Conservation (phyloP, 139 green algal species). For the Closterium sp. region DNA sequence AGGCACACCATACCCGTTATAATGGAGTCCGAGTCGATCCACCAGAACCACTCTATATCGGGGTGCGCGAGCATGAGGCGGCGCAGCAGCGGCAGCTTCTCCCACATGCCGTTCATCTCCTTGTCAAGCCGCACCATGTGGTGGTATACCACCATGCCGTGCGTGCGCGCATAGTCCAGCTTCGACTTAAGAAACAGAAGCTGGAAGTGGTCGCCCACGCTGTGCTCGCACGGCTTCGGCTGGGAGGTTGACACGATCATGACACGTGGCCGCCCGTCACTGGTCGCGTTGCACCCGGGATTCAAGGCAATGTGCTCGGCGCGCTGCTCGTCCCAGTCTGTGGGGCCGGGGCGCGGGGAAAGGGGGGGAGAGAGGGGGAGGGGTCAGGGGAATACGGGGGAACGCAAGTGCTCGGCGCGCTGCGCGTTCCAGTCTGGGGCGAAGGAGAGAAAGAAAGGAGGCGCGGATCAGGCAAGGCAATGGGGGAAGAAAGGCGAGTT, state of each 20-base stretch:
- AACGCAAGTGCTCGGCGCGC: too few species aligned
- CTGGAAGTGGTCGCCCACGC: slow-evolving; percentile 38
- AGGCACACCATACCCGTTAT: slow-evolving; percentile 25
- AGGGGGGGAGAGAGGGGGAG: not conserved
- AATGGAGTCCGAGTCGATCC: slow-evolving; percentile 46
- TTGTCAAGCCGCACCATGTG: slow-evolving; percentile 37
- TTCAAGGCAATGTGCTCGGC: slow-evolving; percentile 8
- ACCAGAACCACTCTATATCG: slow-evolving; percentile 50
- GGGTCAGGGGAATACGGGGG: not conserved
- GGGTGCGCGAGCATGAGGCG: slow-evolving; percentile 24
- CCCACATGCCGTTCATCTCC: slow-evolving; percentile 20
- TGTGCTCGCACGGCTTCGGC: slow-evolving; percentile 26
- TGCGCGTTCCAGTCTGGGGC: too few species aligned
- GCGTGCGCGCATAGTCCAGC: slow-evolving; percentile 30
- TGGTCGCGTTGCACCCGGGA: slow-evolving; percentile 5
- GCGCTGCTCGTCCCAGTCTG: slow-evolving; percentile 38
- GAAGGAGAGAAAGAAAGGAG: not conserved
- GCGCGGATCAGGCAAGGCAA: not conserved
- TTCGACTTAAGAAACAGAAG: slow-evolving; percentile 40
- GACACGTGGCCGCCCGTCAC: not conserved
- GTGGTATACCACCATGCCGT: slow-evolving; percentile 38
- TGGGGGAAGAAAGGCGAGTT: too few species aligned
- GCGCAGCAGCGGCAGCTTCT: slow-evolving; percentile 43
- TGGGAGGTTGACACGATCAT: slow-evolving; percentile 31
- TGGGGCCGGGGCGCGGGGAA: not conserved